A percentile compares a stretch with the other conserved stretches of the same genome.
These are phyloP conservation scores for Senna siamea DNA, from an alignment of 306 rosid genomes.

Conservation along the genomic window DNA sequence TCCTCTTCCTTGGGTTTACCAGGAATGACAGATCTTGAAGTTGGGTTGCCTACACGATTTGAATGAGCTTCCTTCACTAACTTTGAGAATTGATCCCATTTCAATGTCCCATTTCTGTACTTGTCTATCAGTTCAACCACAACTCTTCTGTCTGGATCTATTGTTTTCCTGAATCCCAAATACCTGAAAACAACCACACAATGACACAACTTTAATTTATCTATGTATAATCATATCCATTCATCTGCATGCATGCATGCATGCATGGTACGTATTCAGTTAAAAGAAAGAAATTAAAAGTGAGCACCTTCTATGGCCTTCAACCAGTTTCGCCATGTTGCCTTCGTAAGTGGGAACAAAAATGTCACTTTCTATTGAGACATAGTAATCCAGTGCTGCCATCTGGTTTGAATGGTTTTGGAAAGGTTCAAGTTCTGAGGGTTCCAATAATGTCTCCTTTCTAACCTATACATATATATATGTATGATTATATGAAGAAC, in stretches of 20 bases:
- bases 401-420: slow-evolving; percentile 70
- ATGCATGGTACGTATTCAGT: too few relatives aligned
- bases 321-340: slow-evolving; percentile 82
- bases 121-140: slow-evolving; percentile 59
- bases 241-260: too few relatives aligned
- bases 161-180: slow-evolving; percentile 72
- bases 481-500: not conserved
- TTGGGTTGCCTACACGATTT: slow-evolving; percentile 57
- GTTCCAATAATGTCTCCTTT: slow-evolving; percentile 74
- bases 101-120: slow-evolving; percentile 51
- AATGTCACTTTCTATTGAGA: slow-evolving; percentile 72
- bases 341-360: slow-evolving; percentile 72
- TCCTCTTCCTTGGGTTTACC: slow-evolving; percentile 73
- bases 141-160: slow-evolving; percentile 57
- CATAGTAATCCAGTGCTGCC: slow-evolving; percentile 83
- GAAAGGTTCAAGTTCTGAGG: slow-evolving; percentile 67
- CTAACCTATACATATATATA: slow-evolving; percentile 32
- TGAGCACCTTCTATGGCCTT: slow-evolving; percentile 89
- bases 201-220: too few relatives aligned
- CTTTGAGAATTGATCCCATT: slow-evolving; percentile 61
- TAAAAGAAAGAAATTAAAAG: too few relatives aligned
- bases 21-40: slow-evolving; percentile 47
- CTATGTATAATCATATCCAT: too few relatives aligned
- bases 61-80: slow-evolving; percentile 59
- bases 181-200: slow-evolving; percentile 45